These are phyloP conservation scores for Flagelloscypha sp. DNA, from an alignment of 768 basidiomycete species.

Conservation along the genomic window DNA sequence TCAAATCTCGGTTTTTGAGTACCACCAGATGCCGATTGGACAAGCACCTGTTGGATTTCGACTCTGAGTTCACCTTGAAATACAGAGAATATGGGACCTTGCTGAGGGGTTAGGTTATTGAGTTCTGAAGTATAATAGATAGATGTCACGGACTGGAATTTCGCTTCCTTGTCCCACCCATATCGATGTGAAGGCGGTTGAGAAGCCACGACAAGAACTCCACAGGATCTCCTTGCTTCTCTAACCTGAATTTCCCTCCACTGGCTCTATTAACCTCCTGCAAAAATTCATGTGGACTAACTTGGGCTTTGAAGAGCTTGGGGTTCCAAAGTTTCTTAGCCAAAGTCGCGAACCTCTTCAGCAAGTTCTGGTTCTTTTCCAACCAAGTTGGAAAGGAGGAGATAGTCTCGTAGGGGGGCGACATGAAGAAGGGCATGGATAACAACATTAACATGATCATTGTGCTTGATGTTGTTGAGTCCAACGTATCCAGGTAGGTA, in stretches of 20 bases:
- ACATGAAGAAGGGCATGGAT: constrained; percentile 92
- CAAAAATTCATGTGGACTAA: constrained; percentile 96
- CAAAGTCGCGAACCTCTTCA: constrained; percentile 79
- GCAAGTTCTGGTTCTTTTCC: constrained; percentile 79
- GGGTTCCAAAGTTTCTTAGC: constrained; percentile 97
- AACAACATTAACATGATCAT: constrained; percentile 97
- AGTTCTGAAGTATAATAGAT: constrained; percentile 11
- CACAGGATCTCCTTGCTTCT: constrained; percentile 91
- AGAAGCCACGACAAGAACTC: constrained; percentile 95
- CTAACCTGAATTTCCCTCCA: constrained; percentile 84
- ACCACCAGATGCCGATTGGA: constrained; percentile 67
- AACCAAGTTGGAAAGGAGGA: constrained; percentile 66
- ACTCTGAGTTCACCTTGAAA: constrained; percentile 93
- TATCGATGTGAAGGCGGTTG: constrained; percentile 85
- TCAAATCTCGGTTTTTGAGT: constrained; percentile 87
- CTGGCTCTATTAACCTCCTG: constrained; percentile 93
- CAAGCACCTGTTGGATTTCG: constrained; percentile 88
- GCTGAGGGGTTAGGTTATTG: constrained; percentile 11
- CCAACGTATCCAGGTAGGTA: constrained; percentile 94
- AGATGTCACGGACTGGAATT: constrained; percentile 65
- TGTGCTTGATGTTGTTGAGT: constrained; percentile 93
- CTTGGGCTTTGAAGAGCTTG: constrained; percentile 92
- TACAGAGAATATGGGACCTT: constrained; percentile 85
- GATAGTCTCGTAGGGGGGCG: constrained; percentile 78
- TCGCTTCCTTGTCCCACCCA: constrained; percentile 89